Base-by-base conservation (phyloP, 1,284 basidiomycete species). In the Laetiporus sulphureus region DNA sequence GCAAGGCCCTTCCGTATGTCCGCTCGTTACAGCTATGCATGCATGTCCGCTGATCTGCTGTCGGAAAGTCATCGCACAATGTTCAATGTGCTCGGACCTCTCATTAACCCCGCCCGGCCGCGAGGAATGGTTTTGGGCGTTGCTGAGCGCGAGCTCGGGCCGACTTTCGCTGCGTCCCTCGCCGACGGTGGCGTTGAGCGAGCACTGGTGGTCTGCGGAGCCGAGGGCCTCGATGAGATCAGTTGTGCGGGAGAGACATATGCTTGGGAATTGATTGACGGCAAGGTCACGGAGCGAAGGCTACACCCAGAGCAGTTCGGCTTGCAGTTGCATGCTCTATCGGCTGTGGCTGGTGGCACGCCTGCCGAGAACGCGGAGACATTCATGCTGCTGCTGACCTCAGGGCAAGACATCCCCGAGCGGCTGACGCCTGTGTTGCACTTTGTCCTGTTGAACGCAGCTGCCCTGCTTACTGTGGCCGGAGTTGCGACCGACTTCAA, bases 11-110 rank as follows among this genome's bases (percentile, higher is more conserved):
- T 40, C 92, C 93, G 44, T 97, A 36, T 15, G 53, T 47, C 4
- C 10, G 5, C n/a, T 29, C n/a, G 15, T 15, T 25, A 39, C n/a
- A n/a, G n/a, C n/a, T n/a, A n/a, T n/a, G n/a, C n/a, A n/a, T n/a
- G n/a, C n/a, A n/a, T n/a, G n/a, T n/a, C n/a, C n/a, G n/a, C n/a
- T n/a, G n/a, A n/a, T n/a, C n/a, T n/a, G n/a, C n/a, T n/a, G n/a
- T n/a, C n/a, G n/a, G n/a, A n/a, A 36, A 55, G 54, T 4, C 54
- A 97, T 71, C 88, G 94, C 20, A 98, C 95, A 2, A 83, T 99
- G 69, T 98, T 98, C 77, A 99, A 99, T 67, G 71, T 96, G 45
- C 75, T 98, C 31, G 95, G 96, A 0, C 95, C 95, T 0, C 74
- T 98, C 32, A 87, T 97, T 65, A 98, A 97, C 65, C 96, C 95